Conservation (phyloP, 768 basidiomycete species). For the Cubamyces lactineus region DNA sequence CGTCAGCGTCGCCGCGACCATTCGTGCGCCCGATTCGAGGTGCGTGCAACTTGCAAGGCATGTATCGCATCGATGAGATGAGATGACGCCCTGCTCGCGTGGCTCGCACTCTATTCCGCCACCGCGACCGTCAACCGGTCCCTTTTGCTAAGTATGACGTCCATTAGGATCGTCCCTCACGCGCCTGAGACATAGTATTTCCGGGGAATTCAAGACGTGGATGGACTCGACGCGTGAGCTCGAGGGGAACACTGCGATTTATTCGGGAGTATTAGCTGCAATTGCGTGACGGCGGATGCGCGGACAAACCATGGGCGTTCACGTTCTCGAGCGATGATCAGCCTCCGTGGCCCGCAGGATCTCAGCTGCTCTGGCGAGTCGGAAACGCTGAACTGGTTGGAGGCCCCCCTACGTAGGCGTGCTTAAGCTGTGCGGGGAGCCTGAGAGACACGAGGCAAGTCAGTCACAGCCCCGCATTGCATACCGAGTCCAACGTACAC, state of each 20-base stretch:
- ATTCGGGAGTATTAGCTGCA: too few species aligned
- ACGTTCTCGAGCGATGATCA: too few species aligned
- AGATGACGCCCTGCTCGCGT: constrained; percentile 5
- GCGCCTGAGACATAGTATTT: neutral
- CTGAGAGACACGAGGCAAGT: neutral
- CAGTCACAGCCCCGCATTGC: neutral
- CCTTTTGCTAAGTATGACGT: constrained; percentile 5
- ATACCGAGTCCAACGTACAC: too few species aligned
- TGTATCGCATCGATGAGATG: constrained; percentile 14
- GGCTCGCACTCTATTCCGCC: neutral
- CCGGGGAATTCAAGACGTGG: neutral
- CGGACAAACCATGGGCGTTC: too few species aligned
- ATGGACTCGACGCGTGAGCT: neutral
- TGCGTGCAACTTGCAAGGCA: neutral
- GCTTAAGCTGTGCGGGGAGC: too few species aligned
- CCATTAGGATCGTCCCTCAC: neutral
- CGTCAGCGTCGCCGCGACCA: constrained; percentile 10
- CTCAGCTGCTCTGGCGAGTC: too few species aligned
- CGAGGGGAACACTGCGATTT: too few species aligned
- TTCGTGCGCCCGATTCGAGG: constrained; percentile 2
- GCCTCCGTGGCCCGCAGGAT: too few species aligned
- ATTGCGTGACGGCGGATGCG: too few species aligned
- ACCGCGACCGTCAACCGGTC: too few species aligned
- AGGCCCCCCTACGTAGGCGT: too few species aligned
- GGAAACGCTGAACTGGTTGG: too few species aligned